Evolutionary conservation across 2,329 filamentous ascomycete species (phyloP).

Genomic region (Penicillium brevicompactum): DNA sequence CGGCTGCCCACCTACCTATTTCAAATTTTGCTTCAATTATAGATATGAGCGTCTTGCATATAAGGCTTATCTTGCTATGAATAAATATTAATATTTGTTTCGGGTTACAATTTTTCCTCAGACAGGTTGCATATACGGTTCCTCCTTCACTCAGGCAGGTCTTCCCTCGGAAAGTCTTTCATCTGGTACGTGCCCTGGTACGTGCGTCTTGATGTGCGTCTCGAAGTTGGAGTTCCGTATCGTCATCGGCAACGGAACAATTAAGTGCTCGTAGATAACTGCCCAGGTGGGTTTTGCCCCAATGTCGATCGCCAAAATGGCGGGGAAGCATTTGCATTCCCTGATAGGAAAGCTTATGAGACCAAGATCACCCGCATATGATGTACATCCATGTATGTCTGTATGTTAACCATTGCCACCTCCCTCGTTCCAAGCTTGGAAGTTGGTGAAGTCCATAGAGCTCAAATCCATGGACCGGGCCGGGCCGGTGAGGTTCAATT

Average conservation of each 20-base stretch:
- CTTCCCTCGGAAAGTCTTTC: neutral
- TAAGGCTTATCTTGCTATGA: slow-evolving; percentile 5
- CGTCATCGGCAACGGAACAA: no score
- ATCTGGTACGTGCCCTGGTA: neutral
- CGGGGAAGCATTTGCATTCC: neutral
- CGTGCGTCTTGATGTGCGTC: neutral
- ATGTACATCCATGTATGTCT: no score
- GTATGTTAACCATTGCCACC: neutral
- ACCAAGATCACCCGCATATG: neutral
- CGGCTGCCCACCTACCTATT: neutral
- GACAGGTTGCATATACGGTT: neutral
- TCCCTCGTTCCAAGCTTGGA: neutral
- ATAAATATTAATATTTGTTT: slow-evolving; percentile 8
- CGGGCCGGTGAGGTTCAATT: neutral
- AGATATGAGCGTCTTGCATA: slow-evolving; percentile 4
- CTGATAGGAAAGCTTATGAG: neutral
- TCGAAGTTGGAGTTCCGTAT: neutral
- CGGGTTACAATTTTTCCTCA: neutral
- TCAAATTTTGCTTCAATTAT: neutral
- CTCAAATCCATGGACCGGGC: neutral
- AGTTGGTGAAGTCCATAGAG: neutral
- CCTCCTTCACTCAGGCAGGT: neutral
- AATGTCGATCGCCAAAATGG: no score
- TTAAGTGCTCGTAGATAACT: no score
- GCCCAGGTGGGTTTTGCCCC: no score